phyloP scores from a whole-genome alignment of 495 filamentous ascomycete species.

The Podospora comata region DNA sequence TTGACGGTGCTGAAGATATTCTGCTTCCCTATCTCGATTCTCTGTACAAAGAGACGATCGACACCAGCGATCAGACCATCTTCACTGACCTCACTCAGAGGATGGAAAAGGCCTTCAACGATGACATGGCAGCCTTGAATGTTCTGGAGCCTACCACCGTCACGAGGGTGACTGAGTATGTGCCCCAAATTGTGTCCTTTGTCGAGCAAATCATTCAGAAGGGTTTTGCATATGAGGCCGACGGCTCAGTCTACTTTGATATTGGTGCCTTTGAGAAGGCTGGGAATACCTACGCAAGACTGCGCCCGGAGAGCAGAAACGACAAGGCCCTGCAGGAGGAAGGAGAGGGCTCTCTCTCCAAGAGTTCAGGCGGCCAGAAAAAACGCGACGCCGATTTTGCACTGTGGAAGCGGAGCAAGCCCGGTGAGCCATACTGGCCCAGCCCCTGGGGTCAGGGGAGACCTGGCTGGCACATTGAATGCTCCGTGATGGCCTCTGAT shows the following conservation, averaged over 20 bases:
- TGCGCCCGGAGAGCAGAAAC: slow-evolving; percentile 83
- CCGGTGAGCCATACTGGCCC: slow-evolving; percentile 87
- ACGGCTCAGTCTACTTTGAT: slow-evolving; percentile 93
- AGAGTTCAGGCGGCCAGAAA: slow-evolving; percentile 60
- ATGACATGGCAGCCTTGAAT: slow-evolving; percentile 83
- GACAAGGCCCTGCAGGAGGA: slow-evolving; percentile 81
- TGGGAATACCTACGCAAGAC: slow-evolving; percentile 77
- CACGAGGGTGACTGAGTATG: slow-evolving; percentile 88
- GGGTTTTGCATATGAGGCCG: slow-evolving; percentile 79
- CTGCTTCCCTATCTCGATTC: slow-evolving; percentile 82
- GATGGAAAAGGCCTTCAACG: slow-evolving; percentile 78
- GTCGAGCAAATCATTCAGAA: slow-evolving; percentile 79
- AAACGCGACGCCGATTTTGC: slow-evolving; percentile 79
- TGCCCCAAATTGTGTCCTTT: slow-evolving; percentile 66
- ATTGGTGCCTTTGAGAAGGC: slow-evolving; percentile 80
- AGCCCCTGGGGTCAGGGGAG: slow-evolving; percentile 83
- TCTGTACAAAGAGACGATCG: slow-evolving; percentile 67
- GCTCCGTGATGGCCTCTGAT: slow-evolving; percentile 91
- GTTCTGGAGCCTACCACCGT: slow-evolving; percentile 76
- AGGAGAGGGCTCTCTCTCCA: slow-evolving; percentile 81
- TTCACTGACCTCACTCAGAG: slow-evolving; percentile 75
- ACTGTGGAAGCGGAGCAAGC: slow-evolving; percentile 89
- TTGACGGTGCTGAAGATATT: slow-evolving; percentile 58
- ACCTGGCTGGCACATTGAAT: slow-evolving; percentile 98
- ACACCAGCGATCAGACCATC: slow-evolving; percentile 66